Percentiles rank a stretch among this genome's conserved stretches.
These are phyloP conservation scores for Euphorbia celastroides DNA, from an alignment of 441 rosid species.

Conservation along the genomic window DNA sequence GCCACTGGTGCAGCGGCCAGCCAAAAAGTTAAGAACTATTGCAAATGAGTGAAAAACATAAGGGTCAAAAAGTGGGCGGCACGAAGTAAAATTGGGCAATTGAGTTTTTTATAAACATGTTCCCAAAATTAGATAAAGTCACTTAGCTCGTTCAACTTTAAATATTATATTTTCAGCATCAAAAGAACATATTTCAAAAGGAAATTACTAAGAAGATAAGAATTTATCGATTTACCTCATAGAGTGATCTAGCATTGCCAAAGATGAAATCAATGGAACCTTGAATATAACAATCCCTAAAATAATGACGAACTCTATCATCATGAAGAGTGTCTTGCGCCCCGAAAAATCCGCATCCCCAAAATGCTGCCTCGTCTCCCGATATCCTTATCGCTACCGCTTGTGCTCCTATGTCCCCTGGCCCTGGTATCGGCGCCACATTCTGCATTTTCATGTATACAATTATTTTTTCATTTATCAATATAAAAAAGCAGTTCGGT, in stretches of 20 bases:
- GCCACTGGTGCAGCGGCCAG: too few species aligned
- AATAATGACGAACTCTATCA: conserved; percentile 82
- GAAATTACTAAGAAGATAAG: background rate
- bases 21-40: too few species aligned
- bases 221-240: conserved; percentile 37
- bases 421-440: conserved; percentile 75
- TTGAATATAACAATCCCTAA: conserved; percentile 84
- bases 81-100: too few species aligned
- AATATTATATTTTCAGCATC: too few species aligned
- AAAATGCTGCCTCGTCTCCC: conserved; percentile 66
- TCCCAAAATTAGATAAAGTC: too few species aligned
- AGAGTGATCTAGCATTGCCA: conserved; percentile 70
- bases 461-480: too few species aligned
- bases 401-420: conserved; percentile 71
- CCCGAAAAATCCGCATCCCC: conserved; percentile 90
- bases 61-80: too few species aligned
- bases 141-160: too few species aligned
- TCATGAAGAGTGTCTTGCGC: conserved; percentile 97
- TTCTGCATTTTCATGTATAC: conserved; percentile 28
- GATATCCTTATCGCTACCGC: conserved; percentile 77
- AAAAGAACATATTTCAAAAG: too few species aligned
- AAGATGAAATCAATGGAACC: conserved; percentile 94
- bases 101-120: too few species aligned
- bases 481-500: too few species aligned
- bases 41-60: too few species aligned